Evolutionary conservation across 257 asterid species (phyloP).

Genomic region (Penstemon barbatus): DNA sequence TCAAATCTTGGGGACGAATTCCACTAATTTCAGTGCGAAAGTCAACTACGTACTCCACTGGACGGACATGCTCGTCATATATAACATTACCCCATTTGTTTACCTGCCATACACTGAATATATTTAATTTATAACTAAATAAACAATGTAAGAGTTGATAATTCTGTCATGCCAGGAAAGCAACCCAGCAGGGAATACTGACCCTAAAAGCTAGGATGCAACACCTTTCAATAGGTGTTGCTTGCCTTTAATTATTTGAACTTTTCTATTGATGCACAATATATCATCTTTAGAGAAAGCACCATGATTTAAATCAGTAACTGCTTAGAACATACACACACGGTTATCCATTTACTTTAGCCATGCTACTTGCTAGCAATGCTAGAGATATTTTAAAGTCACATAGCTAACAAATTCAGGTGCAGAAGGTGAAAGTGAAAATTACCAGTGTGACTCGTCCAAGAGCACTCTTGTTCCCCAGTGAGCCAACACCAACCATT

Average conservation of each 20-base stretch:
- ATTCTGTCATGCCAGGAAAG: conserved; percentile 7
- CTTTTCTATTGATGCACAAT: not conserved
- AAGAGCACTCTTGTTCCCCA: conserved; percentile 92
- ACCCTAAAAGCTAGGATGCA: conserved; percentile 18
- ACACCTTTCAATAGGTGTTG: not conserved
- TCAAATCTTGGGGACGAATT: conserved; percentile 80
- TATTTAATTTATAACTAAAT: conserved; percentile 12
- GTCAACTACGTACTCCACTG: conserved; percentile 77
- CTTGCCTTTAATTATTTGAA: not conserved
- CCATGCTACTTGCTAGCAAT: conserved; percentile 10
- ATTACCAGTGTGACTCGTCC: conserved; percentile 92
- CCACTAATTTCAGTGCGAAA: conserved; percentile 96
- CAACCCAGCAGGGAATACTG: conserved; percentile 4
- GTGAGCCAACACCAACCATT: conserved; percentile 89
- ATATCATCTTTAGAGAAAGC: conserved; percentile 1
- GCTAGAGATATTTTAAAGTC: conserved; percentile 5
- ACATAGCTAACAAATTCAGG: conserved; percentile 20
- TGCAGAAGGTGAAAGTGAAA: conserved; percentile 21
- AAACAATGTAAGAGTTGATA: conserved; percentile 19
- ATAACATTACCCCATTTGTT: conserved; percentile 86
- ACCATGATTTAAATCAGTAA: not conserved
- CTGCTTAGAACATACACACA: not conserved
- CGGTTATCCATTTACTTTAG: not conserved
- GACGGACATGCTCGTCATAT: conserved; percentile 88
- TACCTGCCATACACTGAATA: conserved; percentile 55